Conservation (phyloP, 2,329 filamentous ascomycete species). For the Ceratocystis colombiana region DNA sequence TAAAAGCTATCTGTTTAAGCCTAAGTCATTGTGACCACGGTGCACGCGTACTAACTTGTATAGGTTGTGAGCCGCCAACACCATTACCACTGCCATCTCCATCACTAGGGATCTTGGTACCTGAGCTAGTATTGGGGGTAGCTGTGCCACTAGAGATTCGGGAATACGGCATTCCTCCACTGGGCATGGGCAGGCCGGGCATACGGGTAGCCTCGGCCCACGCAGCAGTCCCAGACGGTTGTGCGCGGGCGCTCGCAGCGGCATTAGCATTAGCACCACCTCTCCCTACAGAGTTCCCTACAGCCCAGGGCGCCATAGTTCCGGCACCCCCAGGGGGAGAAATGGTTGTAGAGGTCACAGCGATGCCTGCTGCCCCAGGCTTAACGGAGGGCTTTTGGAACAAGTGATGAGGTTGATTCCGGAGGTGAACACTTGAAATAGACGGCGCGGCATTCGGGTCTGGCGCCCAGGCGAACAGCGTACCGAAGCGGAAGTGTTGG, state of each 20-base stretch:
- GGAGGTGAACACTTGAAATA: conserved; percentile 46
- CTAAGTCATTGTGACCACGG: conserved; percentile 37
- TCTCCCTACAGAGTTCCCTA: background rate
- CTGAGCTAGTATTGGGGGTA: background rate
- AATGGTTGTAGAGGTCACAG: background rate
- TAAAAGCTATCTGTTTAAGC: background rate
- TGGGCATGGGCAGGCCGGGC: conserved; percentile 30
- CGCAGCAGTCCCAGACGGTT: conserved; percentile 32
- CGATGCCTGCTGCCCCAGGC: too few species aligned
- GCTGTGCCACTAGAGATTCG: conserved; percentile 29
- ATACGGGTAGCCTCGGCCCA: conserved; percentile 39
- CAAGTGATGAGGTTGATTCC: conserved; percentile 40
- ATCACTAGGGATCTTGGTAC: conserved; percentile 21
- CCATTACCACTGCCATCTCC: background rate
- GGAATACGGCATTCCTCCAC: conserved; percentile 35
- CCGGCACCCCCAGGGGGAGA: conserved; percentile 32
- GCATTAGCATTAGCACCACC: background rate
- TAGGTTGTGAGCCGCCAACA: conserved; percentile 18
- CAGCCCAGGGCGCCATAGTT: conserved; percentile 15
- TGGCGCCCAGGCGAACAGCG: conserved; percentile 64
- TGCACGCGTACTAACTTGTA: conserved; percentile 35
- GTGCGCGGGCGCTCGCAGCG: background rate
- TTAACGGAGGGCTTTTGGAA: conserved; percentile 4
- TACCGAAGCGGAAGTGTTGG: conserved; percentile 85
- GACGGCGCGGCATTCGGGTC: conserved; percentile 50